Percentiles rank a stretch among this genome's conserved stretches.
Conservation (phyloP, 768 basidiomycete genomes). For the Suillus hirtellus region DNA sequence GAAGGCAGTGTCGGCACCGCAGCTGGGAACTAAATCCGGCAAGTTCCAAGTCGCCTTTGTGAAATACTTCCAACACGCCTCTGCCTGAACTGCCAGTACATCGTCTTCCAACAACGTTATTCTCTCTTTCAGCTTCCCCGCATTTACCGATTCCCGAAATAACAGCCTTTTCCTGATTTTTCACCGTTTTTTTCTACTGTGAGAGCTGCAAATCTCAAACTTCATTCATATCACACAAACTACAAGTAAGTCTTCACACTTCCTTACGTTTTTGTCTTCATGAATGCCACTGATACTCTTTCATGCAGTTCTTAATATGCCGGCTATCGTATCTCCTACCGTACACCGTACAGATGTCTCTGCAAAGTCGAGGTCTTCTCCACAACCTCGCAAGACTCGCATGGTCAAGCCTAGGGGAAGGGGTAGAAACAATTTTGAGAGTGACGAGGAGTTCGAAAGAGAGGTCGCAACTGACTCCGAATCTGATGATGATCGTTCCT, state of each 20-base stretch:
- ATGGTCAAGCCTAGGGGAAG: slow-evolving; percentile 64
- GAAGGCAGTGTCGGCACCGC: slow-evolving; percentile 30
- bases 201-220: slow-evolving; percentile 24
- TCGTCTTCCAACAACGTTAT: slow-evolving; percentile 11
- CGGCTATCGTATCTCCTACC: slow-evolving; percentile 41
- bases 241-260: slow-evolving; percentile 35
- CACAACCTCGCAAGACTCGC: slow-evolving; percentile 38
- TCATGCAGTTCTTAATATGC: slow-evolving; percentile 41
- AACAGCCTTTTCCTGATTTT: slow-evolving; percentile 20
- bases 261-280: slow-evolving; percentile 22
- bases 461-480: slow-evolving; percentile 74
- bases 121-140: slow-evolving; percentile 19
- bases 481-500: slow-evolving; percentile 59
- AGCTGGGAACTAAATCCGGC: slow-evolving; percentile 23
- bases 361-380: slow-evolving; percentile 33
- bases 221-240: slow-evolving; percentile 30
- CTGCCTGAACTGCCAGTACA: slow-evolving; percentile 18
- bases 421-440: slow-evolving; percentile 57
- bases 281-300: slow-evolving; percentile 11
- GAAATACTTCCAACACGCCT: slow-evolving; percentile 25
- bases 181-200: slow-evolving; percentile 25
- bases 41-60: slow-evolving; percentile 31
- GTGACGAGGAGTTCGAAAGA: slow-evolving; percentile 78
- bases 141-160: slow-evolving; percentile 15
- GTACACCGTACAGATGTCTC: slow-evolving; percentile 30